A percentile compares a stretch with the other conserved stretches of the same genome.
These are phyloP conservation scores for Tetrahymena malaccensis DNA, from an alignment of 73 alveolate species.

Conservation along the genomic window DNA sequence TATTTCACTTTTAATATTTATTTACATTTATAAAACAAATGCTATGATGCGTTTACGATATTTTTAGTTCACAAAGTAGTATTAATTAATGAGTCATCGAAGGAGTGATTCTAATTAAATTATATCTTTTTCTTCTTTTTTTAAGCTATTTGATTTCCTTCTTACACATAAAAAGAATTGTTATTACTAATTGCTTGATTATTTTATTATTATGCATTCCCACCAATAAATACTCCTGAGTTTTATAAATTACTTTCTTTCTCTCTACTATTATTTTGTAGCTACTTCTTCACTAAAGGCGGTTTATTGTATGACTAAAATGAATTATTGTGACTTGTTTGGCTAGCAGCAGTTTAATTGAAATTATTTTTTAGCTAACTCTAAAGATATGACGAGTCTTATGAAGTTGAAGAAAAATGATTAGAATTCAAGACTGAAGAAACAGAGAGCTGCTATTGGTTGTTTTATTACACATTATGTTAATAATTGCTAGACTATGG, in stretches of 20 bases:
- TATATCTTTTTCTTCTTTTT: background rate
- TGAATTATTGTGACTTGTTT: background rate
- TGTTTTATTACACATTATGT: background rate
- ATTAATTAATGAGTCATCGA: background rate
- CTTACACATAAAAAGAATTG: background rate
- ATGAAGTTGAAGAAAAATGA: background rate
- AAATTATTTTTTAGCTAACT: background rate
- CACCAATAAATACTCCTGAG: background rate
- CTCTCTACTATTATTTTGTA: background rate
- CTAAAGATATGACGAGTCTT: background rate
- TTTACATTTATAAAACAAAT: background rate
- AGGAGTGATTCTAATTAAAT: background rate
- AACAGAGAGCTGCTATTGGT: background rate
- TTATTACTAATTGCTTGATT: background rate
- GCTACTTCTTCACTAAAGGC: background rate
- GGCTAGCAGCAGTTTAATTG: background rate
- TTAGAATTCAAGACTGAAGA: background rate
- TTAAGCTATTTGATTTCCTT: background rate
- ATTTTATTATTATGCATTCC: background rate
- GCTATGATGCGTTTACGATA: background rate
- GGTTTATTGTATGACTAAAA: background rate
- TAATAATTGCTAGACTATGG: background rate
- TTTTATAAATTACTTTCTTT: background rate
- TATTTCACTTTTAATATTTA: too few relatives aligned
- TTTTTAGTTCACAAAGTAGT: background rate